Evolutionary conservation across 306 rosid genomes (phyloP).

Genomic region (Castanopsis chinensis): DNA sequence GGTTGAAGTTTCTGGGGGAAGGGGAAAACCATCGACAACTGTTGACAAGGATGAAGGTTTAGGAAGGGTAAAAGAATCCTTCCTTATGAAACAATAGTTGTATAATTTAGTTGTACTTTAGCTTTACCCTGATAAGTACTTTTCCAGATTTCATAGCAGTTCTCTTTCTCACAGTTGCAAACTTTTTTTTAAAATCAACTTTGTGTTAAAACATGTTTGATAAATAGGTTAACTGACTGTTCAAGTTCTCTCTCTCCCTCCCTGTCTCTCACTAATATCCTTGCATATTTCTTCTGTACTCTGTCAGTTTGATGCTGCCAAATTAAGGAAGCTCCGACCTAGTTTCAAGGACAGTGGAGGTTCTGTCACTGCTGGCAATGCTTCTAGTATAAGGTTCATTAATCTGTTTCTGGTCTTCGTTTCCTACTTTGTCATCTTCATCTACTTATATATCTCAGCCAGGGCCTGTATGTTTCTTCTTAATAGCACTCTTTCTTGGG

Average conservation of each 20-base stretch:
- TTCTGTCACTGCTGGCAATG: conserved; percentile 97
- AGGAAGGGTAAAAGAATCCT: conserved; percentile 64
- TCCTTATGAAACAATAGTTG: conserved; percentile 8
- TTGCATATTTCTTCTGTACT: conserved; percentile 22
- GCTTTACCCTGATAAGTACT: not conserved
- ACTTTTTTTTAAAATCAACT: not conserved
- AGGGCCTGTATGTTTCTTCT: not conserved
- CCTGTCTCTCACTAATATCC: not conserved
- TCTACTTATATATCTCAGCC: not conserved
- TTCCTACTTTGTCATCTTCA: not conserved
- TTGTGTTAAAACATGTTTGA: not conserved
- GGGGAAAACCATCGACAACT: conserved; percentile 82
- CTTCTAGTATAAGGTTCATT: conserved; percentile 91
- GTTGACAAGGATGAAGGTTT: conserved; percentile 88
- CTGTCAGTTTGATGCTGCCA: conserved; percentile 86
- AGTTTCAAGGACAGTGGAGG: conserved; percentile 96
- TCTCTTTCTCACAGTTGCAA: conserved; percentile 16
- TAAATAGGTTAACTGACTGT: not conserved
- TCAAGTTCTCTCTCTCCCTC: not conserved
- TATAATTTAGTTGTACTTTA: not conserved
- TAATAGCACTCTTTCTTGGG: not conserved
- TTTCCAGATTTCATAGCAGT: not conserved
- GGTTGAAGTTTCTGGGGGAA: conserved; percentile 93
- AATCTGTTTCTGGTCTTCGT: not conserved
- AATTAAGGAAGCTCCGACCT: conserved; percentile 93